These are phyloP conservation scores for Colletotrichum somersetense DNA, from an alignment of 2,329 filamentous ascomycete genomes.

Conservation along the genomic window DNA sequence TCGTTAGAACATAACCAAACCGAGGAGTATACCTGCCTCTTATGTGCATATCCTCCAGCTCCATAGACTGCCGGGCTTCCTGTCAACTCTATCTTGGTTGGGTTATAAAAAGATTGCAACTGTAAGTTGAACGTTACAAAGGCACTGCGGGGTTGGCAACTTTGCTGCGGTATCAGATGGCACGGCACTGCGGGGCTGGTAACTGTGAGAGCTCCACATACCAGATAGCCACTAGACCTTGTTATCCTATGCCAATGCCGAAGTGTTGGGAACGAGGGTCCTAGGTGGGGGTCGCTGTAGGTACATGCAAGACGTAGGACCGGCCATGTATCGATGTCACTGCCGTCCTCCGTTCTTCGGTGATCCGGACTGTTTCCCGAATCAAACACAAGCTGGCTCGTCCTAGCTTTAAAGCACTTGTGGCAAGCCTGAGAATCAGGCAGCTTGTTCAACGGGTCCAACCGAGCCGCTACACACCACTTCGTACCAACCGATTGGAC, in stretches of 20 bases:
- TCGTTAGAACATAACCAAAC: no score
- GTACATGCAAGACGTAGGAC: neutral
- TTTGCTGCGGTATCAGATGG: neutral
- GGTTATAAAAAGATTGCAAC: no score
- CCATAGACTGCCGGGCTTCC: no score
- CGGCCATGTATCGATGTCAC: neutral
- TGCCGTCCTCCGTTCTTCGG: constrained; percentile 1
- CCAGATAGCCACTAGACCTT: neutral
- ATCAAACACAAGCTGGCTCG: neutral
- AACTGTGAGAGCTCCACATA: neutral
- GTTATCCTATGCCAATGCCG: neutral
- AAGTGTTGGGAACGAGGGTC: neutral
- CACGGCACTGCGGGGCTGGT: neutral
- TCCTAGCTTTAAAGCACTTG: neutral
- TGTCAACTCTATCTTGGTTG: no score
- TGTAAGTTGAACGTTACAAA: no score
- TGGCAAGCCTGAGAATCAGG: neutral
- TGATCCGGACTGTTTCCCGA: neutral
- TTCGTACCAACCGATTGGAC: neutral
- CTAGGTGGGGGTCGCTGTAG: neutral
- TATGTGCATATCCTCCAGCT: no score
- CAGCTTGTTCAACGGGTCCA: neutral
- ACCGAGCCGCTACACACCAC: neutral
- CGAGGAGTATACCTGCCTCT: no score
- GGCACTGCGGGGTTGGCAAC: no score